phyloP scores from a whole-genome alignment of 225 moss, liverwort and hornwort genomes.

The Bryoerythrophyllum caledonicum region DNA sequence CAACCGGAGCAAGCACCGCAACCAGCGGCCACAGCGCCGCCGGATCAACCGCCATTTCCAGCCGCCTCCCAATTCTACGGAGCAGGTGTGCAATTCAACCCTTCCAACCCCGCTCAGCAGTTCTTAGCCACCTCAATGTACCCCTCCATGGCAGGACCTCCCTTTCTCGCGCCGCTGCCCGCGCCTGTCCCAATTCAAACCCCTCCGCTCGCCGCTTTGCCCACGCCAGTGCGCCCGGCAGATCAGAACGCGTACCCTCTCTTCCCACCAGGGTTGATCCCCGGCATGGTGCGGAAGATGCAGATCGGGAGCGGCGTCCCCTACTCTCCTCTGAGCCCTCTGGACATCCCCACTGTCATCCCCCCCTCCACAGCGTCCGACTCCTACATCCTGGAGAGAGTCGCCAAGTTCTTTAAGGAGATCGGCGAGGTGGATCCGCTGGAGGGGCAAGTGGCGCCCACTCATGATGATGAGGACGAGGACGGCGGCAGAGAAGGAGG shows the following conservation, averaged over 20 bases:
- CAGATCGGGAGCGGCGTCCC: constrained; percentile 99
- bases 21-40: constrained; percentile 46
- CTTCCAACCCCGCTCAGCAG: constrained; percentile 71
- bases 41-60: constrained; percentile 61
- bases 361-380: constrained; percentile 77
- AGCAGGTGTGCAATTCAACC: constrained; percentile 70
- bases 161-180: constrained; percentile 90
- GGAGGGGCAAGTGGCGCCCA: constrained; percentile 72
- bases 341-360: constrained; percentile 94
- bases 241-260: constrained; percentile 90
- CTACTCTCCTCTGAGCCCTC: constrained; percentile 89
- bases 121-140: constrained; percentile 74
- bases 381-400: constrained; percentile 85
- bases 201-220: constrained; percentile 87
- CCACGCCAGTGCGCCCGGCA: constrained; percentile 60
- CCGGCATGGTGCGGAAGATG: constrained; percentile 99
- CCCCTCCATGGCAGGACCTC: constrained; percentile 73
- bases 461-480: constrained; percentile 61
- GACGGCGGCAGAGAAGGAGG: constrained; percentile 77
- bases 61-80: constrained; percentile 68
- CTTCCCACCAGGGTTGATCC: constrained; percentile 97
- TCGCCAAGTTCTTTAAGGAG: constrained; percentile 87
- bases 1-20: constrained; percentile 67
- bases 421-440: constrained; percentile 94
- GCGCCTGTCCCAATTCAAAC: constrained; percentile 70